Evolutionary conservation across 768 basidiomycete genomes (phyloP).

Genomic region (Pleurotus platypus): DNA sequence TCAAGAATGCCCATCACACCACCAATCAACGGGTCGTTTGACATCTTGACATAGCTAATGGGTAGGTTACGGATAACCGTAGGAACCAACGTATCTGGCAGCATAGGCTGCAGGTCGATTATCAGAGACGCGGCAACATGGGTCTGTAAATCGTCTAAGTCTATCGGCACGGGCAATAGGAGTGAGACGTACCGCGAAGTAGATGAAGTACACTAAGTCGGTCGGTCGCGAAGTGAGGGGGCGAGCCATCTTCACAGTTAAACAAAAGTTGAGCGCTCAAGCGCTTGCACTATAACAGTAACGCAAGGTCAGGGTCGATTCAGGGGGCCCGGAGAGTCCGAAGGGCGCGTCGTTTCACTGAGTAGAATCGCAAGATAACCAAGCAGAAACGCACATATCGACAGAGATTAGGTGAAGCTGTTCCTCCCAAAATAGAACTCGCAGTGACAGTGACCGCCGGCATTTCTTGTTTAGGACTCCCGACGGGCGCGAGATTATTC

Average conservation of each 20-base stretch:
- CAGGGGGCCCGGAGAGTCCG: too few species aligned
- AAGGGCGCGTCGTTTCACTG: too few species aligned
- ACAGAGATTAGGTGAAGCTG: too few species aligned
- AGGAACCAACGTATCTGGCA: slow-evolving; percentile 51
- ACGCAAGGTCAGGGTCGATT: too few species aligned
- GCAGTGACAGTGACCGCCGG: too few species aligned
- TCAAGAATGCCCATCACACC: slow-evolving; percentile 41
- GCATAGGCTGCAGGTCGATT: slow-evolving; percentile 69
- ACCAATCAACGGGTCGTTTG: slow-evolving; percentile 66
- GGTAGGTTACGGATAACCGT: slow-evolving; percentile 38
- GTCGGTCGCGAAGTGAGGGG: slow-evolving; percentile 55
- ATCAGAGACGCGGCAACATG: slow-evolving; percentile 69
- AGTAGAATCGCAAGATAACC: too few species aligned
- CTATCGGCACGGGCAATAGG: neutral
- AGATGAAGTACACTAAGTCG: slow-evolving; percentile 67
- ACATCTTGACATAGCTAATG: slow-evolving; percentile 48
- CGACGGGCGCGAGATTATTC: neutral
- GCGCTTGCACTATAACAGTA: too few species aligned
- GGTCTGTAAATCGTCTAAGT: slow-evolving; percentile 24
- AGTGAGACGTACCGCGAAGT: slow-evolving; percentile 49
- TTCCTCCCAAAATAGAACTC: too few species aligned
- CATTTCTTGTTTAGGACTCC: too few species aligned
- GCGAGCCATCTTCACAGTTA: neutral
- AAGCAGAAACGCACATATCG: too few species aligned
- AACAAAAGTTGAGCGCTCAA: too few species aligned